Evolutionary conservation across 106 monocot species (phyloP).

Genomic region (Cymbidium sinense): DNA sequence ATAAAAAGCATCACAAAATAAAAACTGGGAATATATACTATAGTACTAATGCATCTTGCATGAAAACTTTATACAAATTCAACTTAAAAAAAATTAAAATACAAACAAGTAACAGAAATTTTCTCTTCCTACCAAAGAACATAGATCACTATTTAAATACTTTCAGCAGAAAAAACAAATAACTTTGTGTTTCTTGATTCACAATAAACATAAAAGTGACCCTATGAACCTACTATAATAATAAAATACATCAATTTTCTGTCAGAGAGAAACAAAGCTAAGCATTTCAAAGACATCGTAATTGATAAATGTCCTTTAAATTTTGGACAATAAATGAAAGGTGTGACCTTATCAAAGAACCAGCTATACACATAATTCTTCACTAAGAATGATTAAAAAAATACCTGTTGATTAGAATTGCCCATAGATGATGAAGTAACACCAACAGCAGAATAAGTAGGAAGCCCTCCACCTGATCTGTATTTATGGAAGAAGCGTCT

Average conservation of each 20-base stretch:
- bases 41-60: neutral
- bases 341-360: neutral
- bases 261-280: neutral
- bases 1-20: neutral
- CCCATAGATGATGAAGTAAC: constrained; percentile 50
- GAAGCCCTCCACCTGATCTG: constrained; percentile 38
- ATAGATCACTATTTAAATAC: too few relatives aligned
- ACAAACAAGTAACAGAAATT: too few relatives aligned
- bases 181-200: neutral
- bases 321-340: neutral
- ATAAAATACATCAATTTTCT: neutral
- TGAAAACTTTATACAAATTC: too few relatives aligned
- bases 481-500: constrained; percentile 49
- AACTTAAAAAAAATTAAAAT: too few relatives aligned
- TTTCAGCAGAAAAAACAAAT: too few relatives aligned
- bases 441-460: constrained; percentile 52
- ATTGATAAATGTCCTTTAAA: neutral
- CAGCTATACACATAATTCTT: neutral
- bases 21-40: neutral
- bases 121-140: too few relatives aligned
- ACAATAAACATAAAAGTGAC: neutral
- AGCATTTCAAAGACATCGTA: neutral
- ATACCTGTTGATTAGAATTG: constrained; percentile 70
- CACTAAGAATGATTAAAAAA: neutral
- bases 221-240: too few relatives aligned